Evolutionary conservation across 139 green algal species (phyloP), one percentile per base, ranked within the genome.

Genomic region (Auxenochlorella pyrenoidosa): DNA sequence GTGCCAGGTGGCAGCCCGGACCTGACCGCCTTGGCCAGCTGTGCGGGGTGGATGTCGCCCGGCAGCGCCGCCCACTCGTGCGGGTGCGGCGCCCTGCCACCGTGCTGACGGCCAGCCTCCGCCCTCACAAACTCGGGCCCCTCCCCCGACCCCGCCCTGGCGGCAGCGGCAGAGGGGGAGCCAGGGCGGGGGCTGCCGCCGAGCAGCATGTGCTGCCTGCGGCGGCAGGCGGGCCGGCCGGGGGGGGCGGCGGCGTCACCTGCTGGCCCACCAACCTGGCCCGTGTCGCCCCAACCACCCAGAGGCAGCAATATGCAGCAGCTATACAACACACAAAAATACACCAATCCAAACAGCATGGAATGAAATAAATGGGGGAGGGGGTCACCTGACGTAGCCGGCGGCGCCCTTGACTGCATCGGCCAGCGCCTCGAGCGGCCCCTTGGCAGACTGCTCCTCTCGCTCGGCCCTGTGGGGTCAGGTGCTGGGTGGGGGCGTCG

Each of bases 21-120:
- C 82, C 66, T 79, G n/a, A 75, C 71, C 0, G 82, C 82, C 47
- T 86, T 66, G 13, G 82, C 51, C 24, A 86, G 30, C 68, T 86
- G 82, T 21, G 68, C 82, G 3, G 66, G 68, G 66, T 86, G 82
- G 44, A 86, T 36, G 82, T 79, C 82, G 21, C 82, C 82, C 0
- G 82, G 82, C n/a, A 79, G 66, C 28, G 82, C 82, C 21, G 43
- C 22, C 22, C 60, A 86, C 82, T 86, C 82, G 70, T 79, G 82
- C 10, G 51, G 78, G 44, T 63, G 41, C 54, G n/a, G 21, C 30
- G 18, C n/a, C 34, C 10, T 58, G 51, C 72, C 80, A 30, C 82
- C 26, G 40, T 38, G 59, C 18, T 38, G 10, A 16, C 58, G 1
- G 18, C 28, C 12, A 22, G 18, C 5, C 66, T 79, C 36, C 4